These are phyloP conservation scores for Elongisporangium undulatum DNA, from an alignment of 352 stramenopile genomes.

Conservation along the genomic window DNA sequence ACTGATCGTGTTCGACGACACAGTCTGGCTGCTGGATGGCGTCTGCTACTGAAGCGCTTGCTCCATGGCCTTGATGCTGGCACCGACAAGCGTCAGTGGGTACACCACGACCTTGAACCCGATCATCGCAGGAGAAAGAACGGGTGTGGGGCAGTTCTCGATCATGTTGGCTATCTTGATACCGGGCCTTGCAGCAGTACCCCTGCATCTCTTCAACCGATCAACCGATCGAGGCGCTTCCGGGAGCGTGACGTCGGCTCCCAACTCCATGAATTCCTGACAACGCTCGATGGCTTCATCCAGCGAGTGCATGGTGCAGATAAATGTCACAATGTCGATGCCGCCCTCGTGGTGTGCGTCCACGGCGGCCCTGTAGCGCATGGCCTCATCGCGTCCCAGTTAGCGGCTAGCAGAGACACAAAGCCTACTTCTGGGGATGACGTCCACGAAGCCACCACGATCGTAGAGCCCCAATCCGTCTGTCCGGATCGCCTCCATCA, in stretches of 20 bases:
- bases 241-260: slow-evolving; percentile 95
- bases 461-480: too few species aligned
- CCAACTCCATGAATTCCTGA: slow-evolving; percentile 86
- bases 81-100: slow-evolving; percentile 91
- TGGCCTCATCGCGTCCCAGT: slow-evolving; percentile 86
- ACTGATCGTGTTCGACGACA: neutral
- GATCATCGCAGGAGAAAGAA: slow-evolving; percentile 84
- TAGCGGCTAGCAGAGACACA: too few species aligned
- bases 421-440: too few species aligned
- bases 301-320: slow-evolving; percentile 79
- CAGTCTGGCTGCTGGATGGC: neutral
- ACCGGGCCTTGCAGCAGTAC: slow-evolving; percentile 83
- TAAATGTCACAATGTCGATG: slow-evolving; percentile 92
- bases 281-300: slow-evolving; percentile 92
- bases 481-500: too few species aligned
- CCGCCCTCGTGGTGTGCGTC: slow-evolving; percentile 82
- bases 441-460: too few species aligned
- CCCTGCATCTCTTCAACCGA: slow-evolving; percentile 89
- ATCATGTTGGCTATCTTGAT: slow-evolving; percentile 95
- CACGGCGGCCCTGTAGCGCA: slow-evolving; percentile 84
- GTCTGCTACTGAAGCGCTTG: slow-evolving; percentile 81
- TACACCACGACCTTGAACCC: slow-evolving; percentile 94
- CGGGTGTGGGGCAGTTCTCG: slow-evolving; percentile 90
- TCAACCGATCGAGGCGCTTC: slow-evolving; percentile 89
- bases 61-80: slow-evolving; percentile 92